phyloP scores from a whole-genome alignment of 768 basidiomycete species.

The Paxillus ammoniavirescens region DNA sequence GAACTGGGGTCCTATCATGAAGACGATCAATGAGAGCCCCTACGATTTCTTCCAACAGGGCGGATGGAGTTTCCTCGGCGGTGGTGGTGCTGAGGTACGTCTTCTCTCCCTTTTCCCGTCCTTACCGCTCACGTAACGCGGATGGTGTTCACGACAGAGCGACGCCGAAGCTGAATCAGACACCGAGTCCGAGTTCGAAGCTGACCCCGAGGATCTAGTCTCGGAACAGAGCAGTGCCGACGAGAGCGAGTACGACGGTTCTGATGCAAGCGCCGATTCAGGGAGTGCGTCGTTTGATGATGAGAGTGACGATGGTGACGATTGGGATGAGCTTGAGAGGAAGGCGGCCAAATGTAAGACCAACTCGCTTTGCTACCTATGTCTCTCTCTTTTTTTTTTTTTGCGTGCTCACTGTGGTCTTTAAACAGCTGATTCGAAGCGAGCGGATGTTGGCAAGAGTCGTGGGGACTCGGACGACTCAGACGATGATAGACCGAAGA shows the following conservation, averaged over 20 bases:
- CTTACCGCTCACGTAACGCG: conserved; percentile 36
- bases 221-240: conserved; percentile 47
- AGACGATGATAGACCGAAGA: conserved; percentile 47
- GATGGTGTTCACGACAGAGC: conserved; percentile 44
- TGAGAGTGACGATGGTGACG: conserved; percentile 78
- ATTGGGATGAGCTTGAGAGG: conserved; percentile 94
- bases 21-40: conserved; percentile 94
- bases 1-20: conserved; percentile 99
- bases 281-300: conserved; percentile 64
- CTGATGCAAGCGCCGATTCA: conserved; percentile 53
- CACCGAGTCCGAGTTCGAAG: conserved; percentile 67
- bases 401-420: not conserved
- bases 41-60: conserved; percentile 94
- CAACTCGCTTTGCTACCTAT: not conserved
- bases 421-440: conserved; percentile 48
- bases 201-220: conserved; percentile 42
- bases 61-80: conserved; percentile 94
- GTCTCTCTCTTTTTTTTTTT: not conserved
- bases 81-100: conserved; percentile 67
- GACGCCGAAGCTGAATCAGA: conserved; percentile 64
- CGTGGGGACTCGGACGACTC: conserved; percentile 53
- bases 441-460: conserved; percentile 37
- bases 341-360: conserved; percentile 83
- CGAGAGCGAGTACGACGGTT: conserved; percentile 55
- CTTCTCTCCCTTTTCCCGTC: conserved; percentile 2